These are phyloP conservation scores for Acmispon strigosus DNA, from an alignment of 306 rosid species.

Conservation along the genomic window DNA sequence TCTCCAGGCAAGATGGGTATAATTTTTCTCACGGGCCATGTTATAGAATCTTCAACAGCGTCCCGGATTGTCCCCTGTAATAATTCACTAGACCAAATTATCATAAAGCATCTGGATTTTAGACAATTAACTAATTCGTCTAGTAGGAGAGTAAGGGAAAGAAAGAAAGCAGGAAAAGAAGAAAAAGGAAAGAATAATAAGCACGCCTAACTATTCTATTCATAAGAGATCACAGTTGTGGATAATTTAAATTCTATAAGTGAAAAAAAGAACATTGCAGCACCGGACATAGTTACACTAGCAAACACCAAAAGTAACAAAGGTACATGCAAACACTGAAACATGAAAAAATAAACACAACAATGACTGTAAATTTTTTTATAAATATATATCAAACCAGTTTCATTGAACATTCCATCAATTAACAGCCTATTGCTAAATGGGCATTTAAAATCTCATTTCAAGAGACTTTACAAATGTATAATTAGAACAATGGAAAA, in stretches of 20 bases:
- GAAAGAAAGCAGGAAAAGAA: not conserved
- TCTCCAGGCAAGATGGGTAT: constrained; percentile 94
- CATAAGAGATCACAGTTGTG: not conserved
- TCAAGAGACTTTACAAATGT: not conserved
- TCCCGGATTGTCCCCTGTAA: constrained; percentile 76
- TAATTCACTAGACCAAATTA: constrained; percentile 22
- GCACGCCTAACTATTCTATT: not conserved
- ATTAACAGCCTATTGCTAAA: not conserved
- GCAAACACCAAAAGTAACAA: not conserved
- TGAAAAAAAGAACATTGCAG: not conserved
- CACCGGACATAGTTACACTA: not conserved
- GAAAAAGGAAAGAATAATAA: not conserved
- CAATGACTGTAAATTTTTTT: not conserved
- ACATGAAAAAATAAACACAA: not conserved
- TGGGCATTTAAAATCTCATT: not conserved
- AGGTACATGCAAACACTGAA: not conserved
- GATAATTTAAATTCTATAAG: not conserved
- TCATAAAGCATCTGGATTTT: constrained; percentile 5
- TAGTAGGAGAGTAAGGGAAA: not conserved
- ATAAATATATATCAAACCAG: not conserved
- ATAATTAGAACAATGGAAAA: not conserved
- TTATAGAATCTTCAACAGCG: constrained; percentile 89
- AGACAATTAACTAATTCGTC: not conserved
- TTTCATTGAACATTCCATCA: not conserved
- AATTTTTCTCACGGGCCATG: constrained; percentile 96